phyloP scores from a whole-genome alignment of 306 rosid species.

The Rosa persica region DNA sequence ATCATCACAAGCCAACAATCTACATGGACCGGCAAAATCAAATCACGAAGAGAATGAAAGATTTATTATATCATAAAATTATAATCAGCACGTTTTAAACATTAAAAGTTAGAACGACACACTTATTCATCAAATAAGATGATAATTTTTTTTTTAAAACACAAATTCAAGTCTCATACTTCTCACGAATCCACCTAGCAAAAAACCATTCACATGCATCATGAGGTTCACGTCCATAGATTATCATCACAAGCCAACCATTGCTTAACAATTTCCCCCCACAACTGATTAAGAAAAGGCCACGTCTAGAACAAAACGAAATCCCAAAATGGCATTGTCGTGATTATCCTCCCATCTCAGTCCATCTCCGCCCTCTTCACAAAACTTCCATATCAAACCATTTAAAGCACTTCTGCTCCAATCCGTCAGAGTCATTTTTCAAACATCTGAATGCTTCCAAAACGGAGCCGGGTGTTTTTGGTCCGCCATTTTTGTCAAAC shows the following conservation, averaged over 20 bases:
- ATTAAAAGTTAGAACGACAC: no score
- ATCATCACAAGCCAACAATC: neutral
- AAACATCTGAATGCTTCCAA: slow-evolving; percentile 7
- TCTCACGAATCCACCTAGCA: neutral
- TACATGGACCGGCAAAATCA: neutral
- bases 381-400: neutral
- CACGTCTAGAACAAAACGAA: neutral
- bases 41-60: neutral
- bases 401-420: neutral
- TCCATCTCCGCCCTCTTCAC: neutral
- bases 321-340: neutral
- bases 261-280: neutral
- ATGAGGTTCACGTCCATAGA: neutral
- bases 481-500: slow-evolving; percentile 9
- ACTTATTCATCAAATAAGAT: no score
- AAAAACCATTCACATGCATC: slow-evolving; percentile 6
- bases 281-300: neutral
- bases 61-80: no score
- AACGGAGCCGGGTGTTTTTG: neutral
- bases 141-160: no score
- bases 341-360: slow-evolving; percentile 10
- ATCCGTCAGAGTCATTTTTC: neutral
- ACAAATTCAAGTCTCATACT: neutral
- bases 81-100: no score
- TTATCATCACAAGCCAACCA: neutral